phyloP scores from a whole-genome alignment of 192 early-diverging fungal species.

The Backusella psychrophila region DNA sequence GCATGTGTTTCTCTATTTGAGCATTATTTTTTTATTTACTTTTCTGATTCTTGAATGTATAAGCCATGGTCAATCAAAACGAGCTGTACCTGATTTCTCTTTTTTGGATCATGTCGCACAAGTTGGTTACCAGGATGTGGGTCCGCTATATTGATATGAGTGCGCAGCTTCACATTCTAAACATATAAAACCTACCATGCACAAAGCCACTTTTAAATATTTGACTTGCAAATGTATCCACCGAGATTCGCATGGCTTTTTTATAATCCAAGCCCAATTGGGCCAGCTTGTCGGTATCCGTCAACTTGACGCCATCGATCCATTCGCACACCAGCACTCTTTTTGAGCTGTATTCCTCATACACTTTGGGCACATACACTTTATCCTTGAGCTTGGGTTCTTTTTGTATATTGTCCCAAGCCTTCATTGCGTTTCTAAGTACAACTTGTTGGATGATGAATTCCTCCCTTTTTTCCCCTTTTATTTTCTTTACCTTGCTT shows the following conservation, averaged over 20 bases:
- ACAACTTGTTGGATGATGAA: background rate
- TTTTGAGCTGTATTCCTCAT: conserved; percentile 65
- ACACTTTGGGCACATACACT: conserved; percentile 79
- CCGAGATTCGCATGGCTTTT: conserved; percentile 69
- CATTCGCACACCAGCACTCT: conserved; percentile 86
- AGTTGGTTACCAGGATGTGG: conserved; percentile 86
- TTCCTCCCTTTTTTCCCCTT: background rate
- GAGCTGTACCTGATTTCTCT: conserved; percentile 40
- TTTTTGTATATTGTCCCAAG: conserved; percentile 46
- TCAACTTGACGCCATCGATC: conserved; percentile 80
- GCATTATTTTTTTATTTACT: background rate
- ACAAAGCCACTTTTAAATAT: conserved; percentile 87
- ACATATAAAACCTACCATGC: conserved; percentile 52
- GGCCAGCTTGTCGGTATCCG: conserved; percentile 52
- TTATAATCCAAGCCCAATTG: conserved; percentile 31
- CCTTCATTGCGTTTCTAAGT: conserved; percentile 64
- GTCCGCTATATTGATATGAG: conserved; percentile 39
- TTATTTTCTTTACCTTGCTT: conserved; percentile 53
- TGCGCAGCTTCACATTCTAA: too few relatives aligned
- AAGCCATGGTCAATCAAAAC: conserved; percentile 90
- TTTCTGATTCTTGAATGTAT: conserved; percentile 71
- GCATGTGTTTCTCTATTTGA: background rate
- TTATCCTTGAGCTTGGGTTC: conserved; percentile 46
- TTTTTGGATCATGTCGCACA: conserved; percentile 63
- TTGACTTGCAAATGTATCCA: conserved; percentile 82